These are phyloP conservation scores for Saitozyma podzolica DNA, from an alignment of 768 basidiomycete species.

Conservation along the genomic window DNA sequence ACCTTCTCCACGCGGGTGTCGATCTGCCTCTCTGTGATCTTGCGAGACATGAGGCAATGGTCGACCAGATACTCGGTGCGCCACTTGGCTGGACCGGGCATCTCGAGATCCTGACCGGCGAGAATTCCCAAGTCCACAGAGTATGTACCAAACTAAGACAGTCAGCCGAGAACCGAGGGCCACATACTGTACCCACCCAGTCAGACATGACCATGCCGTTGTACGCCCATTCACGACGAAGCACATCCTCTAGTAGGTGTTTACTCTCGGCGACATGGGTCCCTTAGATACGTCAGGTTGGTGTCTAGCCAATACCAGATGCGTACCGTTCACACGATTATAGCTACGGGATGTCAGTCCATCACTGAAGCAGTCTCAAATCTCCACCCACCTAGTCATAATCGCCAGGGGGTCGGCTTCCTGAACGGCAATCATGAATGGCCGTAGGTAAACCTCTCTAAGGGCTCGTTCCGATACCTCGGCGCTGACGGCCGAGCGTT, in stretches of 20 bases:
- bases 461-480: constrained; percentile 54
- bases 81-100: constrained; percentile 22
- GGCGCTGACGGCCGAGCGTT: constrained; percentile 51
- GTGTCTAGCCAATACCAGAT: constrained; percentile 60
- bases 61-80: not conserved
- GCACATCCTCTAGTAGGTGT: constrained; percentile 57
- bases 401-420: not conserved
- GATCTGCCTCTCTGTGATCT: too few relatives aligned
- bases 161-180: not conserved
- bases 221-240: constrained; percentile 69
- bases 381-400: constrained; percentile 27
- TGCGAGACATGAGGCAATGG: too few relatives aligned
- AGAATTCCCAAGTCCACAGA: constrained; percentile 58
- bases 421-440: constrained; percentile 56
- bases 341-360: constrained; percentile 53
- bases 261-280: constrained; percentile 62
- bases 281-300: constrained; percentile 55
- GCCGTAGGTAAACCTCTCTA: constrained; percentile 67
- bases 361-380: constrained; percentile 55
- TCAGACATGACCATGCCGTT: constrained; percentile 59
- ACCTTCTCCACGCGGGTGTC: constrained; percentile 51
- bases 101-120: constrained; percentile 61
- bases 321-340: constrained; percentile 63
- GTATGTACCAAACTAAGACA: constrained; percentile 45
- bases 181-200: constrained; percentile 37